Evolutionary conservation across 2,329 filamentous ascomycete genomes (phyloP), one percentile per base, ranked within the genome.

Genomic region (Alternaria consortialis): DNA sequence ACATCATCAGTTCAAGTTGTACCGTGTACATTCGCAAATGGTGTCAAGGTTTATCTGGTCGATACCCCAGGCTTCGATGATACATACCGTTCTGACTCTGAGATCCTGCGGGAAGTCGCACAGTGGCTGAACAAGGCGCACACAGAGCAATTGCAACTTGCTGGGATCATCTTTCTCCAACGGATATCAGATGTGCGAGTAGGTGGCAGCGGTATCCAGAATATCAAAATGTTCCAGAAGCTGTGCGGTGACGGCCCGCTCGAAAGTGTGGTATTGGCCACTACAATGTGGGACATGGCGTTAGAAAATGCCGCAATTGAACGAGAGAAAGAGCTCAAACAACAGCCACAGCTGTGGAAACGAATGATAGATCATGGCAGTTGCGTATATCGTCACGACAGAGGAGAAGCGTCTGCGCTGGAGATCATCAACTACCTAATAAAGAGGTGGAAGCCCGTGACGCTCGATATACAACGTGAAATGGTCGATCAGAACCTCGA

Each of bases 11-110:
- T 64, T 1, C 53, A 58, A 27, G 39, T 61, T 2, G 53, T 48
- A 1, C 54, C 62, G 0, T 61, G 53, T 34, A 53, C 23, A 12
- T 27, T 64, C 2, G 48, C 29, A 13, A 47, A 58, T 9, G 54
- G 58, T 15, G 17, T 25, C 12, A 56, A 40, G 6, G 46, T 66
- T 6, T 58, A 36, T 6, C 69, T 83, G 17, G 75, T 84, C 57
- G 83, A 85, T 62, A 85, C 82, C 0, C 83, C 83, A 0, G 83
- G 83, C 1, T 84, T 85, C 58, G 79, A 82, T 27, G 82, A 84
- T 51, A 83, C 81, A 0, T 68, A 74, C 32, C 69, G 79, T 11
- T 77, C 77, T 5, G 83, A 85, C 56, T 74, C 78, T 7, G 82
- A 84, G 32, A 78, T 84, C 1, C 75, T 85, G 1, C 50, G 71